phyloP scores from a whole-genome alignment of 495 filamentous ascomycete genomes.

The Aspergillus cristatus region DNA sequence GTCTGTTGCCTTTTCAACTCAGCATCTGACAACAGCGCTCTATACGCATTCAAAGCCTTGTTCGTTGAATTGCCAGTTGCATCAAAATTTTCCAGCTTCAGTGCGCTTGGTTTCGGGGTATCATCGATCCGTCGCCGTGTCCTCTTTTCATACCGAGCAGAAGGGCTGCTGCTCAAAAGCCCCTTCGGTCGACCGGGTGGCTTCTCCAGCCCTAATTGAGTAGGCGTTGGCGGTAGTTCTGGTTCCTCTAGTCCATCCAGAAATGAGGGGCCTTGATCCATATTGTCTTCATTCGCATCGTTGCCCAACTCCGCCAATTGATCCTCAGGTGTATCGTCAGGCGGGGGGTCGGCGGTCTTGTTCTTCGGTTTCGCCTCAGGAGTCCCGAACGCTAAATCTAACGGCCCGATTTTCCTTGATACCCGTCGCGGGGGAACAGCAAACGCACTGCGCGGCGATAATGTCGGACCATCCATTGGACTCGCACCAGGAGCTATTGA shows the following conservation, averaged over 20 bases:
- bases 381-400: conserved; percentile 37
- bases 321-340: conserved; percentile 25
- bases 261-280: conserved; percentile 18
- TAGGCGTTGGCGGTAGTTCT: conserved; percentile 62
- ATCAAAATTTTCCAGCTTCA: conserved; percentile 21
- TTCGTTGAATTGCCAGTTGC: no score
- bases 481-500: conserved; percentile 30
- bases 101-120: conserved; percentile 18
- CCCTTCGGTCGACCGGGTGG: conserved; percentile 27
- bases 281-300: conserved; percentile 10
- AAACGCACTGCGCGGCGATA: conserved; percentile 30
- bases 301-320: conserved; percentile 35
- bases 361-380: conserved; percentile 25
- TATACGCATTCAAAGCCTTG: no score
- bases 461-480: conserved; percentile 16
- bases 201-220: conserved; percentile 45
- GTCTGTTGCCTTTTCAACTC: conserved; percentile 22
- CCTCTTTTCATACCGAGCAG: conserved; percentile 21
- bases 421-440: conserved; percentile 33
- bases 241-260: conserved; percentile 46
- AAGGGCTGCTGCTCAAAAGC: conserved; percentile 36
- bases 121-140: conserved; percentile 19
- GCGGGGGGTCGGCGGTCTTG: conserved; percentile 13
- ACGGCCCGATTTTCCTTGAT: conserved; percentile 29
- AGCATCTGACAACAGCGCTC: conserved; percentile 14